phyloP scores from a whole-genome alignment of 176 grass and related monocot genomes.

The Aegilops tauschii region DNA sequence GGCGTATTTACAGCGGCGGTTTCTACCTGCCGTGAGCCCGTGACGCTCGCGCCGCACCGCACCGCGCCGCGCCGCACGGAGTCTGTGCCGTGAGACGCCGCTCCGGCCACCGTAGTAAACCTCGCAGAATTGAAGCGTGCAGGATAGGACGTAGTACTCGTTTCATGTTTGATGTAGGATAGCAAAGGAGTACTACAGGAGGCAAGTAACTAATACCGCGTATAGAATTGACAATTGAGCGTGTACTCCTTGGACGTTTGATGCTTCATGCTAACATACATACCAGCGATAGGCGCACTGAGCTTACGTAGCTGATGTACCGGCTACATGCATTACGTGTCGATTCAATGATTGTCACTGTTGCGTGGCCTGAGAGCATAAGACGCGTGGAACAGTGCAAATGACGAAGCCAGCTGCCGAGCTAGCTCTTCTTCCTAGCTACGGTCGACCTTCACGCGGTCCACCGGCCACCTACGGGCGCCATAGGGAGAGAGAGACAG shows the following conservation, averaged over 20 bases:
- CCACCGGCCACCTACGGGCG: background rate
- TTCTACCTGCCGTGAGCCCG: background rate
- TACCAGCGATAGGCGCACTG: too few relatives aligned
- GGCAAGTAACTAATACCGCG: too few relatives aligned
- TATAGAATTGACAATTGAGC: too few relatives aligned
- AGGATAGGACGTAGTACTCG: too few relatives aligned
- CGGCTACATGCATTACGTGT: too few relatives aligned
- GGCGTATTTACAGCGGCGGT: conserved; percentile 9
- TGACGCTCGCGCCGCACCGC: background rate
- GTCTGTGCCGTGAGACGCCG: background rate
- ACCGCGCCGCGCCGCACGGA: background rate
- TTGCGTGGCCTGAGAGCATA: background rate
- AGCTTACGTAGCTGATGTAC: too few relatives aligned
- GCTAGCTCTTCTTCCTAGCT: background rate
- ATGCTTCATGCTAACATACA: too few relatives aligned
- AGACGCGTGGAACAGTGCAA: background rate
- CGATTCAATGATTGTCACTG: background rate
- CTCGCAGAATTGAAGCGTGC: too few relatives aligned
- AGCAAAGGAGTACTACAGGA: too few relatives aligned
- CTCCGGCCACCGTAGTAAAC: background rate
- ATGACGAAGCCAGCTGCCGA: background rate
- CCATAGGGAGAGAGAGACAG: background rate
- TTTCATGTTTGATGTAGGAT: too few relatives aligned
- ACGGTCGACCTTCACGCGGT: background rate
- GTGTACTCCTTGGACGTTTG: too few relatives aligned